Evolutionary conservation across 2,329 filamentous ascomycete genomes (phyloP).

Genomic region (Colletotrichum sp.): DNA sequence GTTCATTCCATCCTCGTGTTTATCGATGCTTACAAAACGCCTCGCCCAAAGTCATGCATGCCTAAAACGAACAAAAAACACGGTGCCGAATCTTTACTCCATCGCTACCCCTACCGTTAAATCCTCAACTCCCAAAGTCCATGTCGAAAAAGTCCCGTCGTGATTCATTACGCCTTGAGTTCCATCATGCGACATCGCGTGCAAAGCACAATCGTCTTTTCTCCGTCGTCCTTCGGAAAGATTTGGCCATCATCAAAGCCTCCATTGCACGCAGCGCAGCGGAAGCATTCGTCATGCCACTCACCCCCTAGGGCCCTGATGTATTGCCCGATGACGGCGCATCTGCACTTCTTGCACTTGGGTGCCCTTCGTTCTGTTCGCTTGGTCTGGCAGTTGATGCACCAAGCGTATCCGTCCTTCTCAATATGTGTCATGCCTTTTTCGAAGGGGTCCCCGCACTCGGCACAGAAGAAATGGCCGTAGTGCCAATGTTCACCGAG

Average conservation of each 20-base stretch:
- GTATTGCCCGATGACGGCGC: conserved; percentile 87
- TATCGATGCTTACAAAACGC: not conserved
- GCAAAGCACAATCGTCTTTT: conserved; percentile 55
- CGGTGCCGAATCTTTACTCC: not conserved
- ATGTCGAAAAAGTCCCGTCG: not conserved
- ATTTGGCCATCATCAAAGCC: conserved; percentile 70
- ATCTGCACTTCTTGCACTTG: conserved; percentile 85
- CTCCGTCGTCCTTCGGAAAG: conserved; percentile 56
- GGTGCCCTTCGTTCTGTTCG: conserved; percentile 86
- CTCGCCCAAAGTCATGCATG: not conserved
- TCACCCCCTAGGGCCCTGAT: conserved; percentile 87
- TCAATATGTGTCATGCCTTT: conserved; percentile 77
- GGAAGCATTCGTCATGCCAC: conserved; percentile 94
- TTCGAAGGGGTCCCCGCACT: conserved; percentile 95
- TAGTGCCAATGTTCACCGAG: conserved; percentile 96
- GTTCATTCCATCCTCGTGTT: not conserved
- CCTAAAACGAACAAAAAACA: not conserved
- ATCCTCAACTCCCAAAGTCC: not conserved
- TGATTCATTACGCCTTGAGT: conserved; percentile 54
- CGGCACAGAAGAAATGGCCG: conserved; percentile 98
- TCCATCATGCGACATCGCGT: conserved; percentile 65
- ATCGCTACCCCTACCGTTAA: not conserved
- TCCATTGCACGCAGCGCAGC: conserved; percentile 69
- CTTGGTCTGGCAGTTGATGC: conserved; percentile 89
- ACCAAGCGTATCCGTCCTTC: conserved; percentile 98